Base-by-base conservation (phyloP, 768 basidiomycete genomes). In the Asterophora parasitica region DNA sequence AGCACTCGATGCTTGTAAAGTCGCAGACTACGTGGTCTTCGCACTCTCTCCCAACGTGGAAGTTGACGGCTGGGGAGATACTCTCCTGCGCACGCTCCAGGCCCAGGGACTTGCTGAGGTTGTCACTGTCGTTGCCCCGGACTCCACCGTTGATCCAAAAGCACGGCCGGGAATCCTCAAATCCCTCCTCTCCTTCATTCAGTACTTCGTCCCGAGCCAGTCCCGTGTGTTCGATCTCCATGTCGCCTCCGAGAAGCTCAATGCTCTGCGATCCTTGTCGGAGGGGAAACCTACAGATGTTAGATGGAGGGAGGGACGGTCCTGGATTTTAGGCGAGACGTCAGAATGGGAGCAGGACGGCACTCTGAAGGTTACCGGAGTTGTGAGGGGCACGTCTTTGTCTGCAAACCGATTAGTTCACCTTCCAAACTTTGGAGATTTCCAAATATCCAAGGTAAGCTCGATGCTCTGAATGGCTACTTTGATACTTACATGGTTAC, bases 161-260 rank as follows among this genome's bases (percentile, higher is more conserved):
- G 68, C 79, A 27, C 81, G 80, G 26, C 58, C 79, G 1, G 79
- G 79, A 13, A 77, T 92, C 39, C 68, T 91, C 46, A 93, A 91
- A 68, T 96, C 92, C 1, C 74, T 97, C 4, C 76, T 95, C 7
- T 96, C 93, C 8, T 99, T 97, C 72, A 83, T 94, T 48, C 85
- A 85, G 54, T 97, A 97, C 68, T 99, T 98, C 65, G 88, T 90
- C 50, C 95, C 95, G 2, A 74, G 77, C 17, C 86, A 93, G 58
- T 69, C 75, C 7, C 77, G 84, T 28, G 75, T 98, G 0, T 88
- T 83, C 59, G 91, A 93, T 65, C 65, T 92, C 38, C 73, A 81
- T 45, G 64, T 67, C 1, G 58, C 73, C 17, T 73, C 85, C 4
- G 92, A 95, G 57, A 69, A 78, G 8, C 63, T 88, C 12, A 90